Conservation (phyloP, 495 filamentous ascomycete species). For the Penicillium ochrochloron region DNA sequence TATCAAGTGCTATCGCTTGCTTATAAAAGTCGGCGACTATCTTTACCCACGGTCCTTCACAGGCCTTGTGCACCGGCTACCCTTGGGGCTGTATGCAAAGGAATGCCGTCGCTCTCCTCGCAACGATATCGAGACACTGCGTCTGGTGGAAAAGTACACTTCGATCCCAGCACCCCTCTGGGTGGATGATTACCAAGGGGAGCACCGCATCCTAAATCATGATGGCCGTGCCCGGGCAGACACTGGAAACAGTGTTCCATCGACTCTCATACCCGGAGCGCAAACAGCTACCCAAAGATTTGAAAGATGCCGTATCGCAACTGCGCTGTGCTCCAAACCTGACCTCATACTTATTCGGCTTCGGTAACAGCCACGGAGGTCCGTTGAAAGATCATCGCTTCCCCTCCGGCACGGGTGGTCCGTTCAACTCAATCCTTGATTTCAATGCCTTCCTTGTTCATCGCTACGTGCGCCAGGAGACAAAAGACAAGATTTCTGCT, state of each 20-base stretch:
- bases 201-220: conserved; percentile 21
- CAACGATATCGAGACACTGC: conserved; percentile 23
- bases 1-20: neutral
- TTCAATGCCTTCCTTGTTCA: conserved; percentile 27
- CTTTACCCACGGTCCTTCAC: neutral
- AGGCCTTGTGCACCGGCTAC: conserved; percentile 8
- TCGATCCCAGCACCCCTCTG: conserved; percentile 28
- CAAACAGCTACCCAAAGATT: conserved; percentile 23
- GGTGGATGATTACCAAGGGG: conserved; percentile 17
- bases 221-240: conserved; percentile 21
- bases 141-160: conserved; percentile 26
- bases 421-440: conserved; percentile 27
- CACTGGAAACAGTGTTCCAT: conserved; percentile 12
- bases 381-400: conserved; percentile 28
- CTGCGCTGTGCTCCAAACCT: conserved; percentile 29
- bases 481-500: conserved; percentile 5
- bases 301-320: conserved; percentile 19
- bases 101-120: conserved; percentile 18
- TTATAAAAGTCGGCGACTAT: neutral
- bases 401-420: conserved; percentile 18
- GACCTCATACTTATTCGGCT: conserved; percentile 21
- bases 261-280: conserved; percentile 29
- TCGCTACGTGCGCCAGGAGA: conserved; percentile 3
- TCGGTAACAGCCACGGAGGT: conserved; percentile 26
- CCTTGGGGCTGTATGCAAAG: conserved; percentile 28